These are phyloP conservation scores for Phytophthora brassicae DNA, from an alignment of 352 stramenopile species.

Conservation along the genomic window DNA sequence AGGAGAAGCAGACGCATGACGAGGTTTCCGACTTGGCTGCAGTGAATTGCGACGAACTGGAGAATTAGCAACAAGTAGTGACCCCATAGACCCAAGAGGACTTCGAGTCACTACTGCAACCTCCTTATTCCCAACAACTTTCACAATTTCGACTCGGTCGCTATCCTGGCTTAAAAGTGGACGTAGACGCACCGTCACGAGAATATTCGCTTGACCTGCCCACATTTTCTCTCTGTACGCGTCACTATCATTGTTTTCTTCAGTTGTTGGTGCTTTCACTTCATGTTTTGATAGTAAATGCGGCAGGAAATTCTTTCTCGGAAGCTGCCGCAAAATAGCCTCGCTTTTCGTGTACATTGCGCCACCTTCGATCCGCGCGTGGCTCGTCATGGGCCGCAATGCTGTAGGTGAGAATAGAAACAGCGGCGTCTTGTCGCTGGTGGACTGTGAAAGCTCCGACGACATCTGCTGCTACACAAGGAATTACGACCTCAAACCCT, in stretches of 20 bases:
- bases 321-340: constrained; percentile 7
- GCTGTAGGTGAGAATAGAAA: constrained; percentile 25
- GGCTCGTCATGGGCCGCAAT: constrained; percentile 33
- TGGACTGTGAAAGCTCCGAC: constrained; percentile 17
- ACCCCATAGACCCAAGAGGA: constrained; percentile 9
- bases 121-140: constrained; percentile 82
- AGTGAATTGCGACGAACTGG: constrained; percentile 26
- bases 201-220: constrained; percentile 85
- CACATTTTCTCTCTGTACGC: constrained; percentile 82
- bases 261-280: background rate
- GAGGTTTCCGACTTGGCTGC: constrained; percentile 37
- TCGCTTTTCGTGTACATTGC: constrained; percentile 22
- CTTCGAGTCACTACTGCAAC: constrained; percentile 78
- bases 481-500: constrained; percentile 9
- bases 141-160: constrained; percentile 74
- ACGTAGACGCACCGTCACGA: constrained; percentile 88
- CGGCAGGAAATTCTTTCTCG: constrained; percentile 29
- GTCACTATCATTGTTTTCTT: constrained; percentile 51
- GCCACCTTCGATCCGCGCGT: constrained; percentile 37
- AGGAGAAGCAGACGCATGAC: constrained; percentile 32
- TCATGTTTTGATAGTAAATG: constrained; percentile 12
- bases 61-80: constrained; percentile 9
- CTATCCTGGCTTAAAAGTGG: constrained; percentile 77
- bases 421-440: constrained; percentile 19
- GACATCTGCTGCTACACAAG: constrained; percentile 20